A percentile compares a stretch with the other conserved stretches of the same genome.
phyloP scores from a whole-genome alignment of 179 eudicot genomes.

The Patellifolia procumbens region DNA sequence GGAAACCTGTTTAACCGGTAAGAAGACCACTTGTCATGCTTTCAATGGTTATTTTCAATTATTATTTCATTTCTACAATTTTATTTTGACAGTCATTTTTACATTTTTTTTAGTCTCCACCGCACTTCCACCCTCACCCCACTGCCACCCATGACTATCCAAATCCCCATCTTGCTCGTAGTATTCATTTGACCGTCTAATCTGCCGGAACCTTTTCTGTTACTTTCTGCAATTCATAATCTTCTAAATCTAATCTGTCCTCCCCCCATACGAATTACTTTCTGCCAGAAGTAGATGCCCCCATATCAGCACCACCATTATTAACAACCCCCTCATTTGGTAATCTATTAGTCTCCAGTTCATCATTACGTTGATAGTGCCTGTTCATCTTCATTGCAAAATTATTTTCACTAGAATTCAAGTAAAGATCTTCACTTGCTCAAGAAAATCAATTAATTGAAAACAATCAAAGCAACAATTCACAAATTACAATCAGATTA shows the following conservation, averaged over 20 bases:
- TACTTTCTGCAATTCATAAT: constrained; percentile 47
- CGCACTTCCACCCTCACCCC: no score
- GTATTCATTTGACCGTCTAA: constrained; percentile 97
- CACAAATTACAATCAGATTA: no score
- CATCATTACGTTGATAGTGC: constrained; percentile 46
- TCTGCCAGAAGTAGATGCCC: constrained; percentile 53
- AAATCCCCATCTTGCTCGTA: constrained; percentile 93
- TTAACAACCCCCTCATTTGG: constrained; percentile 37
- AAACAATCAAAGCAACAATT: no score
- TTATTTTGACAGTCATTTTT: no score
- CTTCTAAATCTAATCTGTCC: constrained; percentile 50
- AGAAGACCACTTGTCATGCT: no score
- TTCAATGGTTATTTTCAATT: no score
- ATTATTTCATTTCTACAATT: no score
- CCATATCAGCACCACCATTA: constrained; percentile 40
- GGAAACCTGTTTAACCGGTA: no score
- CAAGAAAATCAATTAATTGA: no score
- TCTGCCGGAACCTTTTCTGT: constrained; percentile 62
- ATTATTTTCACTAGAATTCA: constrained; percentile 58
- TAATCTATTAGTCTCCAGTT: constrained; percentile 37
- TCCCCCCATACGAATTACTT: constrained; percentile 56
- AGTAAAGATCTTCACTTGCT: no score
- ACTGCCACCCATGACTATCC: no score
- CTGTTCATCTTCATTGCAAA: constrained; percentile 47
- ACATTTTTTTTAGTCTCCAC: no score